A percentile compares a stretch with the other conserved stretches of the same genome.
These are phyloP conservation scores for Skeletonema grethae DNA, from an alignment of 108 stramenopile genomes.

Conservation along the genomic window DNA sequence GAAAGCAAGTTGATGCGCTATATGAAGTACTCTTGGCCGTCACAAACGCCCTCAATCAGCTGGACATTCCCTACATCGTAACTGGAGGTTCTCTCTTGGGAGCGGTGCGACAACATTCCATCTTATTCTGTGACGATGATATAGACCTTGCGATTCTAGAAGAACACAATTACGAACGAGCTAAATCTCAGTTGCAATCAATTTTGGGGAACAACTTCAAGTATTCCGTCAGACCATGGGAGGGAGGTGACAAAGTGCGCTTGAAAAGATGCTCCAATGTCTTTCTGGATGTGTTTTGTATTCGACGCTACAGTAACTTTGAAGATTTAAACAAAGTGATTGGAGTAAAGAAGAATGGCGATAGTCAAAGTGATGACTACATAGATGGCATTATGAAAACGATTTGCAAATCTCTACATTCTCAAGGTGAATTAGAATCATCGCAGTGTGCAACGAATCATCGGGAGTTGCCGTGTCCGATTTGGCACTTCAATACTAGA, in stretches of 20 bases:
- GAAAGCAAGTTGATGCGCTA: conserved; percentile 64
- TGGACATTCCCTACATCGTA: conserved; percentile 58
- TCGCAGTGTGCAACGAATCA: background rate
- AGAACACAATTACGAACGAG: conserved; percentile 38
- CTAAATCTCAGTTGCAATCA: conserved; percentile 36
- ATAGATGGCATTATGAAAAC: conserved; percentile 43
- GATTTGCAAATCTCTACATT: conserved; percentile 17
- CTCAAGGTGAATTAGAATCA: conserved; percentile 17
- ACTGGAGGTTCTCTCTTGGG: conserved; percentile 76
- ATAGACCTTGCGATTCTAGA: conserved; percentile 77
- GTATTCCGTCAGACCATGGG: conserved; percentile 62
- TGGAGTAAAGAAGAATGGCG: conserved; percentile 61
- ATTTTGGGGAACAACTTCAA: conserved; percentile 41
- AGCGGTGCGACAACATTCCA: conserved; percentile 70
- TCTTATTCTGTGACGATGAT: conserved; percentile 84
- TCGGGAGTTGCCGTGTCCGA: conserved; percentile 41
- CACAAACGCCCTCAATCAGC: conserved; percentile 38
- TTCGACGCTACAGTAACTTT: conserved; percentile 47
- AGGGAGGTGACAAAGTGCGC: conserved; percentile 67
- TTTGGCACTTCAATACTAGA: conserved; percentile 75
- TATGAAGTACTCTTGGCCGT: conserved; percentile 52
- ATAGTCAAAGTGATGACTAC: conserved; percentile 52
- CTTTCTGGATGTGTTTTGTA: conserved; percentile 66
- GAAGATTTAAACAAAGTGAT: conserved; percentile 53
- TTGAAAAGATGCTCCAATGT: conserved; percentile 52